Base-by-base conservation (phyloP, 2,329 filamentous ascomycete genomes). In the Penicillium sp. region DNA sequence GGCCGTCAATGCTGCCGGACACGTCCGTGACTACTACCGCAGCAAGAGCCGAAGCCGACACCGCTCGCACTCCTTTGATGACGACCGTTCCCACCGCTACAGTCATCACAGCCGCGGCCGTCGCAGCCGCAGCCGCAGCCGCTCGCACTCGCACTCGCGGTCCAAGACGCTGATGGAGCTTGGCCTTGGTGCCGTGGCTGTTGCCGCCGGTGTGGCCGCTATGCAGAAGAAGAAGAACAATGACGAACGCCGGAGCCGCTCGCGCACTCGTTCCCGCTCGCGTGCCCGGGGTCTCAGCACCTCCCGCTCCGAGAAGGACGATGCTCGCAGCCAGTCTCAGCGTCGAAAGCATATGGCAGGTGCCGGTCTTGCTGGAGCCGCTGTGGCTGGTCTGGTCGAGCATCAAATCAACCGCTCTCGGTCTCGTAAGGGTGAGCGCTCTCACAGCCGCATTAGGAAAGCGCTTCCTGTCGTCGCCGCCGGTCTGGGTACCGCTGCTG, bases 341-440 rank as follows among this genome's bases (percentile, higher is more conserved):
- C 73, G 78, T 41, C 79, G 78, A 46, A 73, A 75, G 36, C 74
- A 76, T 43, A 78, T 79, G 50, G 79, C 79, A 10, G 75, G 79
- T 56, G 80, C 79, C 37, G 80, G 80, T 46, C 67, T 81, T 36
- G 80, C 78, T 15, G 78, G 75, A 49, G 80, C 80, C 43, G 78
- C 79, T 6, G 76, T 79, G 7, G 80, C 78, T 23, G 80, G 78
- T n/a, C 65, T 83, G 20, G 73, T 78, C 42, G 73, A 82, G 44
- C 73, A 70, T 39, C 70, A 71, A 33, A 74, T 79, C 36, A 81
- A 75, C 62, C 77, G 73, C 44, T 83, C 79, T 27, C 74, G 78
- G 33, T 69, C 70, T 36, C 70, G 72, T 32, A 66, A 71, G 45
- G 72, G 74, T 26, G 68, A 67, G 16, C 68, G 72, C 19, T 79